phyloP scores from a whole-genome alignment of 164 flowering plant genomes.

The Saururus chinensis region DNA sequence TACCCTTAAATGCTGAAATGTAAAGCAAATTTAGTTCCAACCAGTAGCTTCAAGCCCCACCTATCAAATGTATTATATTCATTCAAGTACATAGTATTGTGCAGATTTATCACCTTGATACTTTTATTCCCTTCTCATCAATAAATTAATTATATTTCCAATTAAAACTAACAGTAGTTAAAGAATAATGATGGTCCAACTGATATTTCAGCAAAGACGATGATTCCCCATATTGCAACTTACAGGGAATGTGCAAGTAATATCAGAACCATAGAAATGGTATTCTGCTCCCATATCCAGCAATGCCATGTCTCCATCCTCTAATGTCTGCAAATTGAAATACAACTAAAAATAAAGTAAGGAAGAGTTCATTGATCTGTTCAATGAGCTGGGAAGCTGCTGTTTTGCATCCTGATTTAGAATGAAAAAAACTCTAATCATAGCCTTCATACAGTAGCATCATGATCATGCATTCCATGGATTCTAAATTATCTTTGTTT shows the following conservation, averaged over 20 bases:
- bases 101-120: neutral
- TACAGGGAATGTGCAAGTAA: slow-evolving; percentile 90
- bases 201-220: too few relatives aligned
- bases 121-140: neutral
- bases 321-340: slow-evolving; percentile 39
- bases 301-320: slow-evolving; percentile 90
- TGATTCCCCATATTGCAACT: slow-evolving; percentile 15
- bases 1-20: neutral
- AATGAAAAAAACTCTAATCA: too few relatives aligned
- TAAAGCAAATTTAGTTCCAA: neutral
- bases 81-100: neutral
- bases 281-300: slow-evolving; percentile 98
- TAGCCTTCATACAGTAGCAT: too few relatives aligned
- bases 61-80: neutral
- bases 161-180: neutral
- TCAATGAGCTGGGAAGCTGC: neutral
- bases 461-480: too few relatives aligned
- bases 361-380: neutral
- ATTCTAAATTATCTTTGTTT: too few relatives aligned
- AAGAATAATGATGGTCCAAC: neutral
- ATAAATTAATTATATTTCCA: neutral
- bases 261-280: slow-evolving; percentile 89
- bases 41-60: neutral
- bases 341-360: neutral
- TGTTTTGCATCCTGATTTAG: too few relatives aligned